Base-by-base conservation (phyloP, 2,329 filamentous ascomycete species). In the Aspergillus thermomutatus region DNA sequence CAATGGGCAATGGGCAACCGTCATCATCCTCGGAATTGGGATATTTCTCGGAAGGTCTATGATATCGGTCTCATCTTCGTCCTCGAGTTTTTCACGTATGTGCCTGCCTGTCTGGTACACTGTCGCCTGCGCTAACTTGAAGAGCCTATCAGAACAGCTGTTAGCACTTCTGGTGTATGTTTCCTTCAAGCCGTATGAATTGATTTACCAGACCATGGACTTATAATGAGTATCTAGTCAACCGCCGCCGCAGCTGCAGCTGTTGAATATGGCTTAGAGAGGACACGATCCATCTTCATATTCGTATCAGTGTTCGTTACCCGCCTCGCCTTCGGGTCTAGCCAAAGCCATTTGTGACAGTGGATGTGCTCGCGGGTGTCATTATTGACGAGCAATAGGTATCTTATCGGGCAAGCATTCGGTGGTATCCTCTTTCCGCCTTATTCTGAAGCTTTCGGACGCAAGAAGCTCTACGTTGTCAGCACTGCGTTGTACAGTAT, bases 401-500 rank as follows among this genome's bases (percentile, higher is more conserved):
- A 72, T 52, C 64, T 73, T 14, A 59, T 74, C 14, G 72, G 71
- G 5, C 70, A 74, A 54, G 68, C 61, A 8, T 45, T 69, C 19
- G 73, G 73, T 23, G 68, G 65, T 19, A 61, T 76, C 52, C 47
- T 75, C 8, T 63, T 75, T 14, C 69, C 73, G 6, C 72, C 73
- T 3, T 72, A 69, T 57, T 73, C 72, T 0, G 73, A 76, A 58
- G 64, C 68, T 2, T 75, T 75, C 55, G 73, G 73, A 3, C 72
- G 73, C 21, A 74, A 72, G 49, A 68, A 65, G 21, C 62, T 74
- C 21, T 75, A 75, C 43, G 59, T 74, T 25, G 50, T 65, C 23
- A 71, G 72, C 49, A 64, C 68, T 3, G 62, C 57, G 1, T 43
- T 71, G 17, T 73, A 68, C 51, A 64, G 64, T 17, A 54, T 70